Base-by-base conservation (phyloP, 768 basidiomycete species). In the Rhizopogon roseolus region DNA sequence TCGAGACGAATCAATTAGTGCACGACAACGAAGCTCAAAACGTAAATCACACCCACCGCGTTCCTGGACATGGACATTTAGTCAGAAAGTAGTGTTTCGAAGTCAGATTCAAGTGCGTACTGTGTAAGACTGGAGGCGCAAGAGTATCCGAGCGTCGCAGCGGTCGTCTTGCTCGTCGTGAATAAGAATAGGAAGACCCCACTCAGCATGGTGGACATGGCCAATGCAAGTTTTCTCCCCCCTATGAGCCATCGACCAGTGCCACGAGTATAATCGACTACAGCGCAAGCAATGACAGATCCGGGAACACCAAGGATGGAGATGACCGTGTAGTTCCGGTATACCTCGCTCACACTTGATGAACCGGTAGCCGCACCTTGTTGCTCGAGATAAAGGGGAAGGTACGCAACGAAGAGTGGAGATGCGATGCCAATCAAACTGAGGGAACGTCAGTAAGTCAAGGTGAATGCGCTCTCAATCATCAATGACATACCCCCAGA, bases 341-440 rank as follows among this genome's bases (percentile, higher is more conserved):
- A 80, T 4, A 76, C 77, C 5, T 41, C 53, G 49, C 58, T 55
- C 0, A 72, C 58, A 36, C 56, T 62, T 10, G 64, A 52, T 5
- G 65, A 13, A 9, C 59, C 56, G 8, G 62, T 58, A 40, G 62
- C 41, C 0, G 69, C 57, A 51, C 71, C 64, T 29, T 68, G 73
- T 14, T 68, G 64, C 32, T 62, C 65, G 19, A 81, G 73, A 57
- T 79, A 80, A 1, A 78, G 64, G 3, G 81, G 76, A 22, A 83
- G 68, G 66, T 81, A 83, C 3, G 70, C 63, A 52, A 71, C 80
- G 67, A 76, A 81, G 2, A 82, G 68, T 5, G 81, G 81, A 58
- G 78, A 82, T 6, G 78, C 80, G 1, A 81, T 71, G 7, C 81
- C 81, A 46, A 81, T 76, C 27, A 77, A 58, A 34, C 71, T 78